A percentile compares a stretch with the other conserved stretches of the same genome.
Conservation (phyloP, 1,139 yeast genomes). For the Magnusiomyces clavatus region DNA sequence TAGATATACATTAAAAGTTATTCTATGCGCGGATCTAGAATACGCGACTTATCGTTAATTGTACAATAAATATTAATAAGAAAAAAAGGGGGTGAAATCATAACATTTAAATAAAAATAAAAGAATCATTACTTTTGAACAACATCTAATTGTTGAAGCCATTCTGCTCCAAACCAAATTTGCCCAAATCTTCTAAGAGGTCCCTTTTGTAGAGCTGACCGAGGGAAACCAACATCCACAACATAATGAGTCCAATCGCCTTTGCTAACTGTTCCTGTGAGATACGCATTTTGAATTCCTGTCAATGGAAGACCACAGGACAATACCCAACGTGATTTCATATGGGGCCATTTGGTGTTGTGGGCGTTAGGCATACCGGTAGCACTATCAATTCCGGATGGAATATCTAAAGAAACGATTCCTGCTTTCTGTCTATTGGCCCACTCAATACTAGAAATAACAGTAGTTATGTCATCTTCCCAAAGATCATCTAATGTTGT, state of each 20-base stretch:
- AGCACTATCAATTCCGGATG: constrained; percentile 81
- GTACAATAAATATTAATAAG: neutral
- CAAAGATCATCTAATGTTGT: constrained; percentile 49
- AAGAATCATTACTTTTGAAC: constrained; percentile 7
- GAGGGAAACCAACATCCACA: constrained; percentile 70
- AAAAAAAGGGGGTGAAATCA: neutral
- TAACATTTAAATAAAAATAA: neutral
- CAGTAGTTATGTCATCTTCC: constrained; percentile 42
- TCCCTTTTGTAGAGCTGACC: constrained; percentile 33
- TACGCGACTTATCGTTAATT: too few relatives aligned
- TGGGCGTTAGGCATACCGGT: constrained; percentile 46
- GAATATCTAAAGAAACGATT: constrained; percentile 67
- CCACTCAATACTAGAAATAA: constrained; percentile 56
- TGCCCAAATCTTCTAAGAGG: constrained; percentile 39
- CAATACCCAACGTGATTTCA: constrained; percentile 47
- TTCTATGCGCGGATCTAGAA: too few relatives aligned
- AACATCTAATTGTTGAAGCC: constrained; percentile 25
- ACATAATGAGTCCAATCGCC: constrained; percentile 49
- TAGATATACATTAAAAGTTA: too few relatives aligned
- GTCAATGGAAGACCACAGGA: constrained; percentile 70
- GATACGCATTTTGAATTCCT: constrained; percentile 56
- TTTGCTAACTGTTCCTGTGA: constrained; percentile 35
- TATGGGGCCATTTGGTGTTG: constrained; percentile 11
- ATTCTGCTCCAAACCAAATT: constrained; percentile 37
- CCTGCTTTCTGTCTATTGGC: constrained; percentile 49